phyloP scores from a whole-genome alignment of 2,329 filamentous ascomycete genomes.

The Septoria linicola region DNA sequence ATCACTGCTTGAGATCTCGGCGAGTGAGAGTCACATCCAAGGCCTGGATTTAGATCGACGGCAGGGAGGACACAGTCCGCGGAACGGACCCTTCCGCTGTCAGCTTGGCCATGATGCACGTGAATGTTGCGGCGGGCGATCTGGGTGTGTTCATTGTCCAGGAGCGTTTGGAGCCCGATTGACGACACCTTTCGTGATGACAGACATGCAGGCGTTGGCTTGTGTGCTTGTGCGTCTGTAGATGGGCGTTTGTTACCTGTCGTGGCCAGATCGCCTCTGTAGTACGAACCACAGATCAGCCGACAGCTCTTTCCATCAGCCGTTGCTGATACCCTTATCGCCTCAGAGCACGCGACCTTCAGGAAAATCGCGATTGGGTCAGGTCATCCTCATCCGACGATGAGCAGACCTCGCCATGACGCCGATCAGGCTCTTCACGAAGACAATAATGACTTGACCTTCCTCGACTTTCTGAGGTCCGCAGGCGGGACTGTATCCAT shows the following conservation, averaged over 20 bases:
- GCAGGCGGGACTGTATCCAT: slow-evolving; percentile 26
- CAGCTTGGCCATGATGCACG: no score
- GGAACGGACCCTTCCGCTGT: no score
- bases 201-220: neutral
- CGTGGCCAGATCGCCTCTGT: slow-evolving; percentile 8
- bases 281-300: slow-evolving; percentile 14
- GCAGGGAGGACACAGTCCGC: no score
- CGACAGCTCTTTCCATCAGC: slow-evolving; percentile 13
- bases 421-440: slow-evolving; percentile 11
- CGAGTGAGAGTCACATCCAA: no score
- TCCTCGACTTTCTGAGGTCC: slow-evolving; percentile 30
- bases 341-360: slow-evolving; percentile 18
- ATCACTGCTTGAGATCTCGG: no score
- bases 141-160: no score
- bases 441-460: slow-evolving; percentile 25
- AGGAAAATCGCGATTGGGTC: neutral
- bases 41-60: no score
- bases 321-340: slow-evolving; percentile 9
- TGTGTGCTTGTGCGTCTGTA: neutral
- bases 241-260: slow-evolving; percentile 1
- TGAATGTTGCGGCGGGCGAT: no score
- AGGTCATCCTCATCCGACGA: slow-evolving; percentile 1
- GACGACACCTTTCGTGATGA: no score
- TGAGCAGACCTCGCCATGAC: slow-evolving; percentile 13
- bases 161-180: no score